Evolutionary conservation across 352 stramenopile species (phyloP).

Genomic region (Phytopythium mirpurense): DNA sequence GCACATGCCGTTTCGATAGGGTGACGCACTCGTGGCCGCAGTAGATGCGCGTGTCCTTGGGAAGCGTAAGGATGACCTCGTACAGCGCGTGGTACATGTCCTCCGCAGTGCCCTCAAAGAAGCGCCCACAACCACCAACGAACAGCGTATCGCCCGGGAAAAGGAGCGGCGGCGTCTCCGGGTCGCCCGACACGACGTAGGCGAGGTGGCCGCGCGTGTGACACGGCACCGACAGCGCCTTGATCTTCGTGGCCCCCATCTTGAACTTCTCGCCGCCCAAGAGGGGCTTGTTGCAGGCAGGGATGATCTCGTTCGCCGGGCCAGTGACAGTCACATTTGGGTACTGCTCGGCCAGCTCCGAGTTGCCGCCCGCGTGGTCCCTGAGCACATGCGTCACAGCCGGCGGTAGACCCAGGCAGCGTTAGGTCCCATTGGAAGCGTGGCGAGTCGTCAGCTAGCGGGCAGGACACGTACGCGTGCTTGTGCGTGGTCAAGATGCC

Average conservation of each 20-base stretch:
- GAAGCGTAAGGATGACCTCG: conserved; percentile 81
- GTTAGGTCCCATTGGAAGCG: not conserved
- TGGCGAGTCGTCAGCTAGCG: not conserved
- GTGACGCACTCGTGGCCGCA: conserved; percentile 75
- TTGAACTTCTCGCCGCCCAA: conserved; percentile 80
- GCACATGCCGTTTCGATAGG: no score
- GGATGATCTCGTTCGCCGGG: conserved; percentile 71
- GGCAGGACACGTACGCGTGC: conserved; percentile 57
- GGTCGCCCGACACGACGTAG: conserved; percentile 82
- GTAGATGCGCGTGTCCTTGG: conserved; percentile 85
- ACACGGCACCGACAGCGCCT: conserved; percentile 74
- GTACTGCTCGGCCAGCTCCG: conserved; percentile 58
- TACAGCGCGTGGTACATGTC: conserved; percentile 89
- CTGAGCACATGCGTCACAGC: conserved; percentile 14
- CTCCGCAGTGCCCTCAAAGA: conserved; percentile 87
- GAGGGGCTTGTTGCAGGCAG: conserved; percentile 55
- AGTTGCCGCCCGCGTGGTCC: conserved; percentile 80
- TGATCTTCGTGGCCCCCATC: conserved; percentile 65
- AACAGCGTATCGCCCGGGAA: conserved; percentile 90
- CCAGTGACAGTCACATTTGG: conserved; percentile 61
- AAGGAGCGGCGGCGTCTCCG: conserved; percentile 63
- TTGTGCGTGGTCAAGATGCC: conserved; percentile 93
- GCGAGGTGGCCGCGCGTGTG: conserved; percentile 83
- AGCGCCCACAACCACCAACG: conserved; percentile 74
- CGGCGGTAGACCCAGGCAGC: no score